phyloP scores from a whole-genome alignment of 2,329 filamentous ascomycete genomes.

The Diaporthe sp. region DNA sequence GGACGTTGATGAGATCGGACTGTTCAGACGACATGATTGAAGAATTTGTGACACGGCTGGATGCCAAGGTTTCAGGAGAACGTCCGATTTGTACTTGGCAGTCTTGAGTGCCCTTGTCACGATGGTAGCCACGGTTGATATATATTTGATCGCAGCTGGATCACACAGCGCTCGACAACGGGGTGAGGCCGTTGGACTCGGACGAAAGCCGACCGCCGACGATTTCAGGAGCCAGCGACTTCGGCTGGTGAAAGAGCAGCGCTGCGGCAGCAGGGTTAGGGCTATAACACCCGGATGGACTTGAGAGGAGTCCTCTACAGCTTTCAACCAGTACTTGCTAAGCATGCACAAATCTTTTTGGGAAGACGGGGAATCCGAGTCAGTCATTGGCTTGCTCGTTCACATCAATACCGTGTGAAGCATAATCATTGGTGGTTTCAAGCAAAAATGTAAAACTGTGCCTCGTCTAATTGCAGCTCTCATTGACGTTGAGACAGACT shows the following conservation, averaged over 20 bases:
- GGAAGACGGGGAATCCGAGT: background rate
- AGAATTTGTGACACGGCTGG: no score
- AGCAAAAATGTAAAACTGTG: background rate
- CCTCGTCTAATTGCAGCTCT: background rate
- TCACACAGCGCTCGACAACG: background rate
- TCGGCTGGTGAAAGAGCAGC: background rate
- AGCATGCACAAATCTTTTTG: background rate
- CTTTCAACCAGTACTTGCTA: background rate
- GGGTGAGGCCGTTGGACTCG: constrained; percentile 1
- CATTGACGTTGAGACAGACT: background rate
- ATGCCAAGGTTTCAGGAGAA: background rate
- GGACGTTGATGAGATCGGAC: constrained; percentile 34
- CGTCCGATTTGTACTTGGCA: background rate
- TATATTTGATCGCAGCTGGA: background rate
- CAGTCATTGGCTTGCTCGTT: background rate
- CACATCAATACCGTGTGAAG: no score
- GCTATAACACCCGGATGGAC: background rate
- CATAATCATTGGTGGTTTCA: background rate
- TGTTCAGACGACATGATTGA: constrained; percentile 25
- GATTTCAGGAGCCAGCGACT: background rate
- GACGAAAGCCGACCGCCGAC: background rate
- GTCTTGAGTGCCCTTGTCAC: background rate
- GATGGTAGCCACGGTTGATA: background rate
- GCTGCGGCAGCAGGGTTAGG: constrained; percentile 5
- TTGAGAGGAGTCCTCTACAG: background rate